Evolutionary conservation across 768 basidiomycete genomes (phyloP), one percentile per base, ranked within the genome.

Genomic region (Agaricus blazei): DNA sequence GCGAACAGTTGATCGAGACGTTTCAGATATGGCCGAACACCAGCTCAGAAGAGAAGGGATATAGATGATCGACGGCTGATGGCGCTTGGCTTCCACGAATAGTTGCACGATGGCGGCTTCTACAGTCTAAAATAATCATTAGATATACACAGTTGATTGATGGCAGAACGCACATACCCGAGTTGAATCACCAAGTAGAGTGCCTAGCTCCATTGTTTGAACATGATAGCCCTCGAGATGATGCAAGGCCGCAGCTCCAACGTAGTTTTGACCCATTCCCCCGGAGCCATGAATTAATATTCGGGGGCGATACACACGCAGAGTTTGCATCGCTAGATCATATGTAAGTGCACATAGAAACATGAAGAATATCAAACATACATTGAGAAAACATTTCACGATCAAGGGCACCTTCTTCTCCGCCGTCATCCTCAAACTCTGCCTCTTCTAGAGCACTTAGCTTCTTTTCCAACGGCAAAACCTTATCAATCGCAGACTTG

Each of bases 151-250:
- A 34, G 14, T 6, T 3, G 26, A 15, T 41, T 12, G 48, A 3
- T 4, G 36, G 11, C 24, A 15, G 29, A 28, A 27, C 45, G 12
- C 74, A 19, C 90, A 65, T 57, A 96, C 95, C 66, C 94, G 73
- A 1, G 92, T 85, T 0, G 94, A 90, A 67, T 98, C 96, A 40
- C 90, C 81, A 72, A 98, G 78, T 42, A 99, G 72, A 0, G 84
- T 85, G 9, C 92, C 97, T 15, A 98, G 75, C 65, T 99, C 97
- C 51, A 98, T 77, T 62, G 83, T 93, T 68, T 99, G 97, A 0
- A 98, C 81, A 65, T 98, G 92, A 68, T 90, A 97, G 0, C 97
- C 96, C 72, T 99, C 97, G 19, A 99, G 72, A 66, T 95, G 87
- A 72, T 98, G 94, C 34, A 99, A 70, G 4, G 90, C 84, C 0